Evolutionary conservation across 140 eudicot genomes (phyloP).

Genomic region (Anethum foeniculum): DNA sequence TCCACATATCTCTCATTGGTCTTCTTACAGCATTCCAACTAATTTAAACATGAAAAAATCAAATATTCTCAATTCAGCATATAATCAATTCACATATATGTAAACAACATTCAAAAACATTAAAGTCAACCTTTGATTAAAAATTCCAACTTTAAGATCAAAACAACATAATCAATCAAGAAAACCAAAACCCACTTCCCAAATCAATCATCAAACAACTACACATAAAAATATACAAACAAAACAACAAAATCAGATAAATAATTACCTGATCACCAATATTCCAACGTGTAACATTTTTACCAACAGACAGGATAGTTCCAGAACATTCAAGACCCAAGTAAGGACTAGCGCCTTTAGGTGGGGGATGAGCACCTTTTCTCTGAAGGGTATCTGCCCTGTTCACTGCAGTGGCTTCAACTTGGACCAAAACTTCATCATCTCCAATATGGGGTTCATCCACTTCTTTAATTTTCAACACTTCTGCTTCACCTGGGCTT

Average conservation of each 20-base stretch:
- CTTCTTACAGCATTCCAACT: not conserved
- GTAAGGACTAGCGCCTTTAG: slow-evolving; percentile 56
- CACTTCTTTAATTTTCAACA: slow-evolving; percentile 57
- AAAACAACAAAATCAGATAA: not conserved
- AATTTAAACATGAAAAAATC: not conserved
- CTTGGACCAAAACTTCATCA: slow-evolving; percentile 62
- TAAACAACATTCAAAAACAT: no score
- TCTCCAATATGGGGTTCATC: slow-evolving; percentile 68
- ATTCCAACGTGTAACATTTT: slow-evolving; percentile 71
- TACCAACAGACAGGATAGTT: slow-evolving; percentile 50
- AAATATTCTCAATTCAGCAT: not conserved
- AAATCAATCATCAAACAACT: not conserved
- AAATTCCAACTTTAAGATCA: not conserved
- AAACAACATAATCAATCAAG: not conserved
- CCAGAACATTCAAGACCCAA: slow-evolving; percentile 97
- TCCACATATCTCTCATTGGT: not conserved
- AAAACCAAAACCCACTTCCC: not conserved
- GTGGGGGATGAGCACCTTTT: slow-evolving; percentile 67
- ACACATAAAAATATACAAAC: not conserved
- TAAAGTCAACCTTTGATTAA: not conserved
- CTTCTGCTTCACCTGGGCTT: slow-evolving; percentile 72
- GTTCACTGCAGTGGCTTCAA: slow-evolving; percentile 79
- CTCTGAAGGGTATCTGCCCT: slow-evolving; percentile 93
- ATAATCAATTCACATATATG: not conserved
- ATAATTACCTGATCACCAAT: slow-evolving; percentile 70